Base-by-base conservation (phyloP, 129 eudicot species). In the Flaveria ramosissima region DNA sequence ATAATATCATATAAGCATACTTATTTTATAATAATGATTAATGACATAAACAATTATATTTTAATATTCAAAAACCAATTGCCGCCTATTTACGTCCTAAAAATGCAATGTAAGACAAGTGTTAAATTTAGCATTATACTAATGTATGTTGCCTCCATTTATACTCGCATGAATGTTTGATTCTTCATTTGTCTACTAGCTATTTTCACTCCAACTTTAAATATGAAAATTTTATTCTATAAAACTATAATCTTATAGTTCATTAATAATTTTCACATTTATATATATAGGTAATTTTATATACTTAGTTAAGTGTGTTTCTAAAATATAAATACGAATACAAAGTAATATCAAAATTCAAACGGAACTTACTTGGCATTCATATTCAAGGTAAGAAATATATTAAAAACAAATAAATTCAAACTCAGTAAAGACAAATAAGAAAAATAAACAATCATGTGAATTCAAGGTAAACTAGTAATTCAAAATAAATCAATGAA, bases 51-150 rank as follows among this genome's bases (percentile, higher is more conserved):
- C 3, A 15, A 27, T 3, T 2, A 47, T 42, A 60, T 69, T 74
- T 74, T 57, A 61, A 30, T 48, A 26, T 75, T 75, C 51, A 30
- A 75, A 75, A 47, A 14, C 55, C 15, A 42, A 41, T 21, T 53
- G 60, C 60, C 69, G 81, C 66, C 46, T 68, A 41, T 68, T 55
- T 57, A 55, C 42, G 47, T 42, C 16, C 42, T 70, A 23, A 55
- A 75, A 41, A 3, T 52, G 52, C n/a, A 68, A 68, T 39, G 46
- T 12, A 77, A 52, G 75, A 55, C 75, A 56, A 23, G 42, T 13
- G 27, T 76, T 1, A 65, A 46, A 36, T 48, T 8, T 52, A n/a
- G 30, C 9, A 61, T 61, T 59, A 39, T 23, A 61, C 13, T 24
- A 30, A 41, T 69, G 46, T 11, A 20, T 16, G 8, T 45, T 45